phyloP scores from a whole-genome alignment of 768 basidiomycete species.

The Russula virescens region DNA sequence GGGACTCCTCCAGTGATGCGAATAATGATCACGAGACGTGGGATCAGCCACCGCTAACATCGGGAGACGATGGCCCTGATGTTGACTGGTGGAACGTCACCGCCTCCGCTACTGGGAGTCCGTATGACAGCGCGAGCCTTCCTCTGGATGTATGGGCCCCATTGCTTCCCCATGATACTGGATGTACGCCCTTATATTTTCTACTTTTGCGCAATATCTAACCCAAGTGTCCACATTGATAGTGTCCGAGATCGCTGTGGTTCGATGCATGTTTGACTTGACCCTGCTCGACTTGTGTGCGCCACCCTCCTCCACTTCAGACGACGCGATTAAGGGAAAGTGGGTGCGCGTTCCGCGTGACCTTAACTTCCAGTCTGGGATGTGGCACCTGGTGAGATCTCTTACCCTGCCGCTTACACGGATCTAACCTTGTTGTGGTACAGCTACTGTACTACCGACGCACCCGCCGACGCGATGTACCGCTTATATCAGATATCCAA shows the following conservation, averaged over 20 bases:
- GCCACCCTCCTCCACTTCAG: constrained; percentile 61
- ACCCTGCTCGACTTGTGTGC: constrained; percentile 54
- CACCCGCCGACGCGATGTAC: constrained; percentile 74
- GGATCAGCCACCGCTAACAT: not conserved
- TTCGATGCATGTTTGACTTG: constrained; percentile 62
- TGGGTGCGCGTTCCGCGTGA: constrained; percentile 89
- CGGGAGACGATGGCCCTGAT: constrained; percentile 37
- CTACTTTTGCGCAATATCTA: not conserved
- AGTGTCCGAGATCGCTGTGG: constrained; percentile 81
- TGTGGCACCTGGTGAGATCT: constrained; percentile 55
- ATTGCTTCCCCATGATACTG: constrained; percentile 69
- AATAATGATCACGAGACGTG: constrained; percentile 23
- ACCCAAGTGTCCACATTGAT: not conserved
- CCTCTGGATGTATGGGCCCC: constrained; percentile 81
- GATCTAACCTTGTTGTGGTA: constrained; percentile 25
- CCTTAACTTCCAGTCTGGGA: constrained; percentile 59
- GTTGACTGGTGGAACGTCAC: constrained; percentile 73
- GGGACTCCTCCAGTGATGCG: constrained; percentile 19
- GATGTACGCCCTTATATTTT: constrained; percentile 42
- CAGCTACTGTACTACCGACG: constrained; percentile 79
- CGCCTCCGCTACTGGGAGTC: constrained; percentile 24
- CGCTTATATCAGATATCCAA: constrained; percentile 67
- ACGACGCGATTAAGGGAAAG: constrained; percentile 72
- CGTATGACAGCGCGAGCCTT: constrained; percentile 57
- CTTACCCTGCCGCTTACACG: constrained; percentile 10